A percentile compares a stretch with the other conserved stretches of the same genome.
Evolutionary conservation across 495 filamentous ascomycete genomes (phyloP).

Genomic region (Alectoria sarmentosa): DNA sequence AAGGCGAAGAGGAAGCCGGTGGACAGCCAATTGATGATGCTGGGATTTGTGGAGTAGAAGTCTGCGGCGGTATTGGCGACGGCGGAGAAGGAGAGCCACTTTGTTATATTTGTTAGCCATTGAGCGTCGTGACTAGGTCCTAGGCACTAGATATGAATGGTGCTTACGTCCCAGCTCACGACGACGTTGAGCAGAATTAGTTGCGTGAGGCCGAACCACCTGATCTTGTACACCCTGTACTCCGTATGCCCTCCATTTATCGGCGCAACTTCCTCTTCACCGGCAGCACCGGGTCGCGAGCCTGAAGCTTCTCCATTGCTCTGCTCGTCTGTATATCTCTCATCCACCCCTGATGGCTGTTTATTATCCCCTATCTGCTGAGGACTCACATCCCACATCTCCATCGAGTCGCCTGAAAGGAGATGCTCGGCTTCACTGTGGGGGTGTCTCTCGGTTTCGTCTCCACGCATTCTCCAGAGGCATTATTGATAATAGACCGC

Average conservation of each 20-base stretch:
- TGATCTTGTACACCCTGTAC: conserved; percentile 79
- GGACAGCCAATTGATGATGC: conserved; percentile 85
- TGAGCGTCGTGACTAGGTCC: not conserved
- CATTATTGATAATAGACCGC: conserved; percentile 1
- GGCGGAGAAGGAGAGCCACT: conserved; percentile 93
- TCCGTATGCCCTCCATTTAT: conserved; percentile 6
- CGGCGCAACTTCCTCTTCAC: conserved; percentile 3
- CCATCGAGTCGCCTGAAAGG: conserved; percentile 8
- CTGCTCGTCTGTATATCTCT: conserved; percentile 11
- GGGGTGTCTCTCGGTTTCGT: not conserved
- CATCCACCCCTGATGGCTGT: not conserved
- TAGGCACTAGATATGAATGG: not conserved
- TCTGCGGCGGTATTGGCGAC: conserved; percentile 67
- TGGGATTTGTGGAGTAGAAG: conserved; percentile 70
- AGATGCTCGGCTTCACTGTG: conserved; percentile 13
- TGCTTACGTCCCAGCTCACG: conserved; percentile 87
- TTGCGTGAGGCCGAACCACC: conserved; percentile 74
- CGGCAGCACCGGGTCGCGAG: not conserved
- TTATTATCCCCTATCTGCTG: conserved; percentile 2
- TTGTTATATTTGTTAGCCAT: conserved; percentile 1
- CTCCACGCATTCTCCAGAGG: conserved; percentile 1
- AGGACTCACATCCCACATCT: conserved; percentile 7
- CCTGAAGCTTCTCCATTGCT: conserved; percentile 2
- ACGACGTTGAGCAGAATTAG: conserved; percentile 86
- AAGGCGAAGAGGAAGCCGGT: conserved; percentile 85